Evolutionary conservation across 305 asterid species (phyloP), one percentile per base, ranked within the genome.

Genomic region (Solanum aculeatissimum): DNA sequence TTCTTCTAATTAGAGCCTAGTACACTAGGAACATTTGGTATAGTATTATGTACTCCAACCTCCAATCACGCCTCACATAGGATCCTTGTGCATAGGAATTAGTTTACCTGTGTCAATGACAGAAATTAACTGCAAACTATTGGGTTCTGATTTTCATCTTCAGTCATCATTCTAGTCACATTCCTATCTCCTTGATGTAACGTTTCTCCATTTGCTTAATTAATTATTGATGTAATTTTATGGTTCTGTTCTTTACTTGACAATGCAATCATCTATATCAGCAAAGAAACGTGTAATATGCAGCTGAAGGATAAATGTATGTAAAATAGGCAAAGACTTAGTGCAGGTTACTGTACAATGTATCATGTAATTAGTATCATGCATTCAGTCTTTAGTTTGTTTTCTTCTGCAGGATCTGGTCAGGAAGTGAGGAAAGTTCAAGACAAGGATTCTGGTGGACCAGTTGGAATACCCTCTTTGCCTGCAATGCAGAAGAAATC

Each of bases 381-480:
- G 65, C 23, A 77, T 29, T 51, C 21, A 77, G 60, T 27, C 47
- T 29, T 51, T 77, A 9, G 11, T 77, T 83, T 68, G 77, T 47
- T 86, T 81, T 86, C 78, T 63, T 62, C 81, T 85, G 25, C 84
- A 94, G 98, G 92, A 85, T 85, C 87, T 86, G 92, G 89, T 49
- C 84, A 51, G 68, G 96, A 90, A 88, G 86, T 91, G 38, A 87
- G 88, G 13, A 94, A 92, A 87, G 84, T 84, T 57, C 97, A 85
- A 84, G 98, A 90, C 66, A 95, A 89, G 92, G 93, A 91, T 74
- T 88, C 88, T 86, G 92, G 87, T 43, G 90, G 89, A 49, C 94
- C 95, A 75, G 83, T 87, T 81, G 95, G 94, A 89, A 84, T 91
- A 78, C 93, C 96, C 87, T 88, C 94, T n/a, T 88, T 92, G 71